Evolutionary conservation across 441 rosid species (phyloP).

Genomic region (Metrosideros polymorpha): DNA sequence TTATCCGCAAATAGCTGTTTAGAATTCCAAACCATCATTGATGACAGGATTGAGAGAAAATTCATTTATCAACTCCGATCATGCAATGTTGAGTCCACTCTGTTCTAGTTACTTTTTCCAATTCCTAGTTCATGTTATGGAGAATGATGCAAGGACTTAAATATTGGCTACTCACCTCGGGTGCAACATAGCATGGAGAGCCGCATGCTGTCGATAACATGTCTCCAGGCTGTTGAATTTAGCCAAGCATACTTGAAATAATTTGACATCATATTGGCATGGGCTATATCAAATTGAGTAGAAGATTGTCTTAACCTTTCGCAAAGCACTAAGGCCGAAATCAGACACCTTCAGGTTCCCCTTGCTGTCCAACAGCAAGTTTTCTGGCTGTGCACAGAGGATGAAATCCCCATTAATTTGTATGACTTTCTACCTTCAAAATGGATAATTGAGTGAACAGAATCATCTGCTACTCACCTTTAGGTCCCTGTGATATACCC

Average conservation of each 20-base stretch:
- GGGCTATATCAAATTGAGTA: not conserved
- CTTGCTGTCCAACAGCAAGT: slow-evolving; percentile 56
- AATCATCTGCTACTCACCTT: slow-evolving; percentile 32
- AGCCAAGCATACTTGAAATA: not conserved
- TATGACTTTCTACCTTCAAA: not conserved
- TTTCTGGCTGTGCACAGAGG: slow-evolving; percentile 56
- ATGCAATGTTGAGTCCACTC: not conserved
- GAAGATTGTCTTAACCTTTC: slow-evolving; percentile 29
- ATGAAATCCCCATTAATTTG: not conserved
- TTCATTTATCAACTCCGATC: not conserved
- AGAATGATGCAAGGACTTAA: not conserved
- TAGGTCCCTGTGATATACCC: slow-evolving; percentile 84
- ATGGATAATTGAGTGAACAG: not conserved
- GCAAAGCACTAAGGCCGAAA: slow-evolving; percentile 74
- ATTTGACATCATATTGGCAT: not conserved
- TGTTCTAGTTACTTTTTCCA: not conserved
- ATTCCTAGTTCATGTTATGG: not conserved
- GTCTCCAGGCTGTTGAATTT: slow-evolving; percentile 51
- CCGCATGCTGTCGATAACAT: slow-evolving; percentile 82
- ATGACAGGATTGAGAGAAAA: not conserved
- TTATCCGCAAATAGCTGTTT: slow-evolving; percentile 65
- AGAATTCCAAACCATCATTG: not conserved
- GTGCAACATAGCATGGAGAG: slow-evolving; percentile 89
- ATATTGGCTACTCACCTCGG: slow-evolving; percentile 47
- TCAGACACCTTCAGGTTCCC: slow-evolving; percentile 83